Base-by-base conservation (phyloP, 768 basidiomycete species). In the Chalciporus sphaerocephalus region DNA sequence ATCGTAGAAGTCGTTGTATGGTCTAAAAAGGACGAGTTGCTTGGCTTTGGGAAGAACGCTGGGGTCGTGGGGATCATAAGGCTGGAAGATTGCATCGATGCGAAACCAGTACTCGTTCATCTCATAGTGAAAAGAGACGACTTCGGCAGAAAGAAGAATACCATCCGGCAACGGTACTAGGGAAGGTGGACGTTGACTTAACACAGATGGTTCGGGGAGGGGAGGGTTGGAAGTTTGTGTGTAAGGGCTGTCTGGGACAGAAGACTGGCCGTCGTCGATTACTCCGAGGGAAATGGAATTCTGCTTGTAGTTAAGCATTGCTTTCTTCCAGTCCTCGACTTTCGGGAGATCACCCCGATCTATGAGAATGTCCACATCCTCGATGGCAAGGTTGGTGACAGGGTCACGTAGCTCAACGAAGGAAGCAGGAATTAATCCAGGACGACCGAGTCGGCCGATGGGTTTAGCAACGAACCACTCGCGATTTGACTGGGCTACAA, bases 401-500 rank as follows among this genome's bases (percentile, higher is more conserved):
- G 94, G 94, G 66, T 99, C 94, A 47, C 92, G 88, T 38, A 98
- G 87, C 67, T 98, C 87, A 55, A 99, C 95, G 64, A 98, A 98
- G 2, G 95, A 83, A 41, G 92, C 94, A 6, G 96, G 96, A 47
- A 99, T 98, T 46, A 99, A 78, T 40, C 96, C 96, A 0, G 96
- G 96, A 43, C 94, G 86, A 23, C 96, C 95, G 16, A 99, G 79
- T 44, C 82, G 78, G 32, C 93, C 92, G 58, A 99, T 99, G 11
- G 95, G 92, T 68, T 99, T 99, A 21, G 96, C 96, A 38, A 99
- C 96, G 66, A 97, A 98, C 96, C 96, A 99, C 66, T 99, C 96
- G 53, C 92, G 91, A 61, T 98, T 99, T n/a, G 94, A 97, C 66
- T 98, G 96, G 0, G 96, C 96, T 46, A 98, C 96, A 49, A 99